Evolutionary conservation across 352 stramenopile genomes (phyloP), one percentile per base, ranked within the genome.

Genomic region (Phytopythium mirpurense): DNA sequence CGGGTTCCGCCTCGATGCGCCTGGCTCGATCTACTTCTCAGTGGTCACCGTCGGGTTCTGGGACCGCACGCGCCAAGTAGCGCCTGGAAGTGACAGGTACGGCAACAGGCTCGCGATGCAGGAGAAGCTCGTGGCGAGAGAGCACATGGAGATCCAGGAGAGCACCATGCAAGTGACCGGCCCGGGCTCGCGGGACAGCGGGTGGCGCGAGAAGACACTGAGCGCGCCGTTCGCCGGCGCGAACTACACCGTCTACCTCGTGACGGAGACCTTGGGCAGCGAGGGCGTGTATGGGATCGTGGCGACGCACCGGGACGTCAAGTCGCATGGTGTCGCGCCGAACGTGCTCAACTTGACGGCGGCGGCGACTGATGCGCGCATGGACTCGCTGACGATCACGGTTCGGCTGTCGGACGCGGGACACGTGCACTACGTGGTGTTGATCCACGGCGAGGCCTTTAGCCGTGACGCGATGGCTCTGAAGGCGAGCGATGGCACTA

Each of bases 161-260:
- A 51, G 46, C 8, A 68, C 47, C 14, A 67, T 70, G 51, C 45
- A 60, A 12, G 38, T 54, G 12, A 52, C 24, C 27, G 42, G 40
- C 2, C 51, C 56, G 7, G 41, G 49, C 2, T 45, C 56, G n/a
- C 63, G 61, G 4, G 64, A 71, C 55, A 78, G 68, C 18, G 75
- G 68, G 7, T 87, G 74, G 69, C 54, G 54, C 27, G 73, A 88
- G 49, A 49, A 90, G 24, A 70, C 80, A 15, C 59, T 92, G 21
- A 56, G 53, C 16, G 81, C 90, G 0, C 79, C 83, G 11, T 55
- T 60, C 5, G 52, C 77, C 12, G 74, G 72, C 7, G 46, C 57
- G 0, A 88, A 86, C 56, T 90, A 91, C 64, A 88, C 78, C 0
- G 62, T 91, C n/a, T 67, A 82, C 46, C 52, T 93, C 12, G 79